Evolutionary conservation across 139 green algal genomes (phyloP), one percentile per base, ranked within the genome.

Genomic region (Chlamydomonas incerta): DNA sequence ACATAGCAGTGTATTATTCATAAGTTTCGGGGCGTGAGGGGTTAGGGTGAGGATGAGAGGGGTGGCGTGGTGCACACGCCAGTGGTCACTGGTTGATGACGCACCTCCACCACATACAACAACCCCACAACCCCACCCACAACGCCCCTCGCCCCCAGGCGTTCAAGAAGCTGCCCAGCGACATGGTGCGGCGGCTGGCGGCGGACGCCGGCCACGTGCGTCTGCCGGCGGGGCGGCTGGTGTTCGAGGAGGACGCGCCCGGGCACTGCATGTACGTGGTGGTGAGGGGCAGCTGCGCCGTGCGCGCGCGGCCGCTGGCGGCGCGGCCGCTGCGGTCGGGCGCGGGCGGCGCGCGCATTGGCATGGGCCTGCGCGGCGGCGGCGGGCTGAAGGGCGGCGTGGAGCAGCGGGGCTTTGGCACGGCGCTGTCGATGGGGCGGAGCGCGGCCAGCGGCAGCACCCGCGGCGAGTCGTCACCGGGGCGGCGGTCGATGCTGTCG

Each of bases 241-340:
- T 91, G 31, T 89, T 85, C 62, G 74, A 87, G 37, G 83, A 91
- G 66, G 88, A 87, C 35, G 26, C 68, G 11, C 66, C 79, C 13
- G 79, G 79, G 9, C 29, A 75, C 63, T 57, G 37, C 20, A 85
- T 85, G 79, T 85, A 37, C 20, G 79, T 75, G 28, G 72, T 92
- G n/a, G 28, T 90, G 68, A 55, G 80, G 14, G 89, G 89, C 29
- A 21, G 47, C 50, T 89, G 76, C 73, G 41, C 75, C 0, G 77
- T 90, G 4, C 52, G 89, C 10, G 89, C 89, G 0, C 67, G 72
- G 18, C 74, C 85, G 18, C 85, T 83, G 28, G 31, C 80, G 24
- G 20, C 23, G 33, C 33, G 34, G 9, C 47, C 46, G 37, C 28
- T 21, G 8, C 41, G n/a, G 21, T 46, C 65, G 13, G 28, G 28